These are phyloP conservation scores for Licmophora abbreviata DNA, from an alignment of 108 stramenopile species.

Conservation along the genomic window DNA sequence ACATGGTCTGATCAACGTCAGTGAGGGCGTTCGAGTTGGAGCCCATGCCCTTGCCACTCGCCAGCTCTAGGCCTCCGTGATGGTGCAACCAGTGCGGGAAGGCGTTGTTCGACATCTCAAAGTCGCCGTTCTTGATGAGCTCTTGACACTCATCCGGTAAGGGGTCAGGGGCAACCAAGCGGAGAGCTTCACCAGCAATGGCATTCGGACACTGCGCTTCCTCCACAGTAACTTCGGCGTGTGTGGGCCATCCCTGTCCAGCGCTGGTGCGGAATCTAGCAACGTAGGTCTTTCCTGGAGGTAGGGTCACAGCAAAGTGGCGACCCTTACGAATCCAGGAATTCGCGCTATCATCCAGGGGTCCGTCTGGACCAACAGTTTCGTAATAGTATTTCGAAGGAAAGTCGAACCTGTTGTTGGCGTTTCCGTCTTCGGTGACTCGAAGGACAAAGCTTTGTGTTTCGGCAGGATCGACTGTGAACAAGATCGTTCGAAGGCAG, in stretches of 20 bases:
- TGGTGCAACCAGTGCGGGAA: not conserved
- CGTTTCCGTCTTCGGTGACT: slow-evolving; percentile 11
- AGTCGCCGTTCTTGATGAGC: slow-evolving; percentile 1
- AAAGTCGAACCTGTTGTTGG: slow-evolving; percentile 8
- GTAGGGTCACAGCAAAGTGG: slow-evolving; percentile 29
- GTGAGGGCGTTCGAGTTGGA: not conserved
- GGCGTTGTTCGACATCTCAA: not conserved
- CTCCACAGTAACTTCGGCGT: slow-evolving; percentile 27
- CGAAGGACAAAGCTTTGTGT: slow-evolving; percentile 21
- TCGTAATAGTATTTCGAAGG: no score
- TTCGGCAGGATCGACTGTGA: slow-evolving; percentile 27
- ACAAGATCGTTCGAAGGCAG: slow-evolving; percentile 26
- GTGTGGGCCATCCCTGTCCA: slow-evolving; percentile 30
- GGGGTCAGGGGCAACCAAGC: not conserved
- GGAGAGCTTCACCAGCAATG: not conserved
- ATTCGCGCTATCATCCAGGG: no score
- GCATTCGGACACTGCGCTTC: slow-evolving; percentile 1
- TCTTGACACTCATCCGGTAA: not conserved
- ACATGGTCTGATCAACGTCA: not conserved
- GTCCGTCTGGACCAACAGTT: no score
- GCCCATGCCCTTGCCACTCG: not conserved
- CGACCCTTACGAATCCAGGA: no score
- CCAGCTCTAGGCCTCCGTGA: not conserved
- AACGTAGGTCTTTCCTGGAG: slow-evolving; percentile 23
- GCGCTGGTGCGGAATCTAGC: slow-evolving; percentile 23